A percentile compares a stretch with the other conserved stretches of the same genome.
Evolutionary conservation across 352 stramenopile species (phyloP).

Genomic region (Phytophthora boehmeriae): DNA sequence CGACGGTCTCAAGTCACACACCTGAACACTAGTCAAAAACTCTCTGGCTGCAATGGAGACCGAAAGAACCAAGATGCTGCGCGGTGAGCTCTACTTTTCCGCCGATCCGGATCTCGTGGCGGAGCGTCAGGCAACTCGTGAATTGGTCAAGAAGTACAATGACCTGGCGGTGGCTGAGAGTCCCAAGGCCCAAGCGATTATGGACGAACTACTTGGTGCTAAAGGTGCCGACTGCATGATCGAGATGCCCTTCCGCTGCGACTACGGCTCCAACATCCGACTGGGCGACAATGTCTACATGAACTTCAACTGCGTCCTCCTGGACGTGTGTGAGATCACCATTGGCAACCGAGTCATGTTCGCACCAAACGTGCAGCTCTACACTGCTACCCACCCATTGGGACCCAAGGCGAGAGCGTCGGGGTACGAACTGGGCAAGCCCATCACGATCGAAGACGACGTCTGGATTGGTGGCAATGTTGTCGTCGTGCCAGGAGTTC

Average conservation of each 20-base stretch:
- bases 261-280: conserved; percentile 89
- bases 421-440: conserved; percentile 62
- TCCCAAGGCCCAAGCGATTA: conserved; percentile 26
- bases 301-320: conserved; percentile 89
- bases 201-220: conserved; percentile 51
- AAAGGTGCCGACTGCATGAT: conserved; percentile 55
- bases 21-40: not conserved
- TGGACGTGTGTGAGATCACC: conserved; percentile 80
- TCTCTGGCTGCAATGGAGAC: conserved; percentile 15
- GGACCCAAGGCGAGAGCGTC: conserved; percentile 45
- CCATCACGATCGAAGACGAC: conserved; percentile 86
- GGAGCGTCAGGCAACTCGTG: conserved; percentile 41
- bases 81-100: conserved; percentile 59
- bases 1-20: conserved; percentile 8
- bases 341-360: conserved; percentile 82
- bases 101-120: conserved; percentile 42
- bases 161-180: conserved; percentile 31
- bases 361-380: conserved; percentile 78
- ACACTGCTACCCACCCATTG: conserved; percentile 81
- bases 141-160: conserved; percentile 54
- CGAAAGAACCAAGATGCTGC: conserved; percentile 70
- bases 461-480: conserved; percentile 86
- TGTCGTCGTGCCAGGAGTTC: conserved; percentile 71
- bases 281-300: conserved; percentile 82
- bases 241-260: conserved; percentile 86